These are phyloP conservation scores for Kwoniella dejecticola DNA, from an alignment of 768 basidiomycete species.

Conservation along the genomic window DNA sequence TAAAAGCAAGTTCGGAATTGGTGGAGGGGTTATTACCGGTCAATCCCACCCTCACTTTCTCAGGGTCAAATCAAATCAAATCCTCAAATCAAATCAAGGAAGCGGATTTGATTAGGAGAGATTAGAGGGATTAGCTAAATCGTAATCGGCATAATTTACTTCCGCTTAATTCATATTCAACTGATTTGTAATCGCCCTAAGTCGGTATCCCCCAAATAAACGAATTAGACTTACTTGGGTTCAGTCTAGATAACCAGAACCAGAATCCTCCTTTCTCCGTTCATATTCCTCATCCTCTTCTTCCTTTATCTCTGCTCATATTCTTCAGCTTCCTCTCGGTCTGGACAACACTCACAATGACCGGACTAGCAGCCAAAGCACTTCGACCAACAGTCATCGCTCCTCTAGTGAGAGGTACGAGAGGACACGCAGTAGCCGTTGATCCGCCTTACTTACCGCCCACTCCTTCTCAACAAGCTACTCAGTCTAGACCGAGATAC, in stretches of 20 bases:
- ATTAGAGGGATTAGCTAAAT: too few relatives aligned
- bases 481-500: conserved; percentile 15
- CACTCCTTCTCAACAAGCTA: conserved; percentile 8
- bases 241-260: not conserved
- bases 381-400: conserved; percentile 24
- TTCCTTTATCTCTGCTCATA: conserved; percentile 1
- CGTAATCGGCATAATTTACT: not conserved
- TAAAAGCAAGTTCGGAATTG: conserved; percentile 7
- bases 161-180: not conserved
- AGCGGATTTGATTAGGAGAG: too few relatives aligned
- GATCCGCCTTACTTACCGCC: conserved; percentile 33
- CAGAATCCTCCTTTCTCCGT: conserved; percentile 4
- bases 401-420: conserved; percentile 23
- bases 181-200: not conserved
- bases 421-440: conserved; percentile 45
- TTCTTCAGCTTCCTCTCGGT: not conserved
- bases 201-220: conserved; percentile 6
- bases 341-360: conserved; percentile 5
- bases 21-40: not conserved
- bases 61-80: too few relatives aligned
- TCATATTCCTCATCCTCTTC: conserved; percentile 2
- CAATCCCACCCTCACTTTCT: not conserved
- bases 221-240: not conserved
- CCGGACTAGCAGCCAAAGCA: conserved; percentile 16
- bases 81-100: too few relatives aligned